Base-by-base conservation (phyloP, 257 asterid species). In the Jacaranda copaia region DNA sequence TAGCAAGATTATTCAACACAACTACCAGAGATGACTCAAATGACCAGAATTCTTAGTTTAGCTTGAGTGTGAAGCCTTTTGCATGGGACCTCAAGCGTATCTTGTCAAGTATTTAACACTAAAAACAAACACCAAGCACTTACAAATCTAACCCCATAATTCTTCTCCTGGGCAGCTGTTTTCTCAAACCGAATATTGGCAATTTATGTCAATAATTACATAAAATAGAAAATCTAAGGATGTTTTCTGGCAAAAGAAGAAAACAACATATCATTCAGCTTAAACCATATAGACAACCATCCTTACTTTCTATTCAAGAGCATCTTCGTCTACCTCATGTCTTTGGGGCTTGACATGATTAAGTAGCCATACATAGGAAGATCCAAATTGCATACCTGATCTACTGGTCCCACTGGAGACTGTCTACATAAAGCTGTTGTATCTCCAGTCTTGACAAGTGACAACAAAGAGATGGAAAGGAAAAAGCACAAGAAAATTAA, bases 291-390 rank as follows among this genome's bases (percentile, higher is more conserved):
- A 45, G 62, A 79, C 35, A 8, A 63, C 58, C 18, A 64, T 19
- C 20, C 87, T 81, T 77, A 84, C 87, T 70, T 84, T 80, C 87
- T 84, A 84, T 25, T 81, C 87, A 70, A 81, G 69, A 11, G 81
- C 87, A 70, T 80, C 82, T 72, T 67, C 70, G 69, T 77, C 81
- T 60, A 77, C 79, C 79, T 73, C 76, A 64, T 77, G 68, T 58
- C 59, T 74, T 77, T 81, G 11, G 73, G 82, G 25, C 32, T 73
- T 77, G 32, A 56, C 60, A 74, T 80, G 87, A 63, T 77, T 48
- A 75, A 84, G 68, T 46, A 66, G 77, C 36, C 73, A 55, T 12
- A 40, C 53, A 48, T 13, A 9, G 53, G 53, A 10, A 48, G 59
- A 3, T 8, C 10, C 25, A 53, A 14, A 48, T 58, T 4, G 75